Conservation (phyloP, 176 grass and related monocot genomes). For the Oryza meyeriana region DNA sequence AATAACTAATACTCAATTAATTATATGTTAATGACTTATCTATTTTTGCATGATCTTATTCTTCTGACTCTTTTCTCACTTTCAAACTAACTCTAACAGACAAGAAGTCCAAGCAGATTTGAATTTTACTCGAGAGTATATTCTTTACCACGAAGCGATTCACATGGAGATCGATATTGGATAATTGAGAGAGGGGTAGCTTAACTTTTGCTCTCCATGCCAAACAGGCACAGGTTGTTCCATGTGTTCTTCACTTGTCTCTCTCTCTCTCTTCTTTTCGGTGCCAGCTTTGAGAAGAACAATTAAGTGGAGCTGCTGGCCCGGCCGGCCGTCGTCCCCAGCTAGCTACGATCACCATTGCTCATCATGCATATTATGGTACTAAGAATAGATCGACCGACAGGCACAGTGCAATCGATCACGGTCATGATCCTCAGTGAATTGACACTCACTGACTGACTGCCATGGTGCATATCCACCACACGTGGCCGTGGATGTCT, state of each 20-base stretch:
- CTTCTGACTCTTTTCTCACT: too few relatives aligned
- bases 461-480: slow-evolving; percentile 19
- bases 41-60: too few relatives aligned
- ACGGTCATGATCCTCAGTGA: slow-evolving; percentile 19
- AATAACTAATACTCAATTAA: too few relatives aligned
- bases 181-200: background rate
- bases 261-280: background rate
- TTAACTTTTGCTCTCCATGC: background rate
- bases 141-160: background rate
- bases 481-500: slow-evolving; percentile 28
- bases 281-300: background rate
- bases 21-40: too few relatives aligned
- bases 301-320: slow-evolving; percentile 13
- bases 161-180: background rate
- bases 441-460: slow-evolving; percentile 24
- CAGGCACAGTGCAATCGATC: slow-evolving; percentile 12
- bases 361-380: background rate
- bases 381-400: slow-evolving; percentile 35
- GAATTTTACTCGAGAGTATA: background rate
- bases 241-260: background rate
- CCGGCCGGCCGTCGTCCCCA: background rate
- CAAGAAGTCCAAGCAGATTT: background rate
- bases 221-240: background rate
- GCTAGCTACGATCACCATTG: background rate
- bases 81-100: too few relatives aligned